These are phyloP conservation scores for Suhomyces bolitotheri DNA, from an alignment of 1,139 yeast species.

Conservation along the genomic window DNA sequence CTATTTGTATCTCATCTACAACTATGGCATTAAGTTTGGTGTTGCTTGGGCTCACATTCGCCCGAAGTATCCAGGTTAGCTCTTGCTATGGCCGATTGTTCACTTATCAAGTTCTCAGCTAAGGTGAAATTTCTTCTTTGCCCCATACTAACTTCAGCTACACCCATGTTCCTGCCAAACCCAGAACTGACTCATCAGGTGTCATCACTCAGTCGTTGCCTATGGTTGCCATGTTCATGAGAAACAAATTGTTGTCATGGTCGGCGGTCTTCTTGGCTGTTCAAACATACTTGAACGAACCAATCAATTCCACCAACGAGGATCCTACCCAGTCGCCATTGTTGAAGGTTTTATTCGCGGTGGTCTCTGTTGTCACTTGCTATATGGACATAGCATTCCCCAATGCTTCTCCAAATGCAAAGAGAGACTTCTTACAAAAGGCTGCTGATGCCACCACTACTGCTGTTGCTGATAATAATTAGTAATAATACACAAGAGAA, in stretches of 20 bases:
- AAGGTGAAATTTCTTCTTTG: too few species aligned
- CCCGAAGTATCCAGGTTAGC: too few species aligned
- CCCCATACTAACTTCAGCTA: slow-evolving; percentile 34
- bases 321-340: slow-evolving; percentile 42
- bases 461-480: background rate
- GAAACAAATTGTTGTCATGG: slow-evolving; percentile 59
- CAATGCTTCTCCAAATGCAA: slow-evolving; percentile 30
- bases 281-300: slow-evolving; percentile 52
- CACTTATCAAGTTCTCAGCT: too few species aligned
- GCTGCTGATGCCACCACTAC: slow-evolving; percentile 13
- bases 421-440: slow-evolving; percentile 12
- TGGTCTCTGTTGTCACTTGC: slow-evolving; percentile 50
- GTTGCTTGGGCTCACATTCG: too few species aligned
- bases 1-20: too few species aligned
- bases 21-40: too few species aligned
- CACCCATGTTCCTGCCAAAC: slow-evolving; percentile 51
- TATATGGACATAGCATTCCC: slow-evolving; percentile 54
- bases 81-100: too few species aligned
- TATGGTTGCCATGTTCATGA: slow-evolving; percentile 66
- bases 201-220: slow-evolving; percentile 62
- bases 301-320: slow-evolving; percentile 31
- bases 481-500: slow-evolving; percentile 1
- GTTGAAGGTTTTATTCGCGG: slow-evolving; percentile 47
- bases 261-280: slow-evolving; percentile 52
- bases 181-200: slow-evolving; percentile 46